phyloP scores from a whole-genome alignment of 371 early-diverging fungal genomes.

The Actinomortierella ambigua region DNA sequence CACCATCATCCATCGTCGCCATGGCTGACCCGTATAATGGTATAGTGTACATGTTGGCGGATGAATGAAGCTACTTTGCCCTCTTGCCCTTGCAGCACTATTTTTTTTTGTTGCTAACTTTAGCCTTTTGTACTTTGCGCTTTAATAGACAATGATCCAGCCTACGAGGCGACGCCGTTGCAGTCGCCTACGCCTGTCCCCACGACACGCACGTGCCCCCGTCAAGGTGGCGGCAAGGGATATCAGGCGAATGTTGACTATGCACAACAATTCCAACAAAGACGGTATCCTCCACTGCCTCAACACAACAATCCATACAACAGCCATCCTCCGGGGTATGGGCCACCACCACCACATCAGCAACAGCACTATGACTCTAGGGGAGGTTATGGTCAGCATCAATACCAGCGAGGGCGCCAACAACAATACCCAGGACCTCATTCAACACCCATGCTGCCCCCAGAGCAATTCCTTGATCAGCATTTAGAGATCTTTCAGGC shows the following conservation, averaged over 20 bases:
- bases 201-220: slow-evolving; percentile 45
- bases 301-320: slow-evolving; percentile 11
- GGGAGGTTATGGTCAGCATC: slow-evolving; percentile 16
- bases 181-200: slow-evolving; percentile 68
- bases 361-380: neutral
- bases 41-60: no score
- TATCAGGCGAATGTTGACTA: neutral
- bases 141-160: slow-evolving; percentile 61
- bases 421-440: slow-evolving; percentile 16
- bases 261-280: slow-evolving; percentile 12
- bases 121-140: neutral
- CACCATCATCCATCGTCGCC: no score
- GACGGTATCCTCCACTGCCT: neutral
- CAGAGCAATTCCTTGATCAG: slow-evolving; percentile 31
- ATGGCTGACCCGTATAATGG: no score
- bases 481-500: slow-evolving; percentile 40
- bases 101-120: no score
- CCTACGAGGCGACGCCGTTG: slow-evolving; percentile 60
- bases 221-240: slow-evolving; percentile 1
- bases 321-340: slow-evolving; percentile 19
- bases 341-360: slow-evolving; percentile 1
- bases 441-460: slow-evolving; percentile 14
- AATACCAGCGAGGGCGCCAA: slow-evolving; percentile 20
- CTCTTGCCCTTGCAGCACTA: no score
- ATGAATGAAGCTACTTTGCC: no score